Evolutionary conservation across 768 basidiomycete genomes (phyloP), one percentile per base, ranked within the genome.

Genomic region (Agaricus subrufescens): DNA sequence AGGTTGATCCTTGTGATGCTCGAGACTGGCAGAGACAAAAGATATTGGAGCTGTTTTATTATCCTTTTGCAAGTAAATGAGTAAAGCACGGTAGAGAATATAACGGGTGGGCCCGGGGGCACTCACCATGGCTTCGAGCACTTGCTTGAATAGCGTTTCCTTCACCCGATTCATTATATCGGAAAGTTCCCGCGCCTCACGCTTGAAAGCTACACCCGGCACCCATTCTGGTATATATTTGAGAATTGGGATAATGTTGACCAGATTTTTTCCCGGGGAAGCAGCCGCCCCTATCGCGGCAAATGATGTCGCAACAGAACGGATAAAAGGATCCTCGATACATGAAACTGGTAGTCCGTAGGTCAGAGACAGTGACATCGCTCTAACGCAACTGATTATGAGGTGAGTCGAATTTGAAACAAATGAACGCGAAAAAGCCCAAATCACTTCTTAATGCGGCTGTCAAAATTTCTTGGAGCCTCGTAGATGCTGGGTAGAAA

Each of bases 381-480:
- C 50, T 42, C 42, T 40, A n/a, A 44, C 31, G 42, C 40, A 52
- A 31, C 51, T 52, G 19, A 19, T 19, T 19, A 19, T 19, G 19
- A 19, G 19, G 19, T 19, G 19, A 19, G 19, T 19, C 19, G 19
- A 19, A 19, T 19, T 19, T 19, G 19, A 19, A 19, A 19, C 19
- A 19, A 19, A 19, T 19, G 19, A 19, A 19, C 19, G 19, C 19
- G 19, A 19, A 19, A 19, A 19, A 19, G 19, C 19, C 19, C 19
- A 19, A 53, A 59, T 43, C 19, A 58, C 61, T 19, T 39, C 34
- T 34, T 43, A n/a, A 58, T 26, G n/a, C 54, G 56, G 1, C 42
- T 42, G 31, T 14, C 37, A 34, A 62, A 40, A n/a, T 52, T 40
- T 29, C 56, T 39, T 10, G 59, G 45, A 10, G 3, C 9, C 11